Base-by-base conservation (phyloP, 225 moss, liverwort and hornwort genomes). In the Pleurozium schreberi region DNA sequence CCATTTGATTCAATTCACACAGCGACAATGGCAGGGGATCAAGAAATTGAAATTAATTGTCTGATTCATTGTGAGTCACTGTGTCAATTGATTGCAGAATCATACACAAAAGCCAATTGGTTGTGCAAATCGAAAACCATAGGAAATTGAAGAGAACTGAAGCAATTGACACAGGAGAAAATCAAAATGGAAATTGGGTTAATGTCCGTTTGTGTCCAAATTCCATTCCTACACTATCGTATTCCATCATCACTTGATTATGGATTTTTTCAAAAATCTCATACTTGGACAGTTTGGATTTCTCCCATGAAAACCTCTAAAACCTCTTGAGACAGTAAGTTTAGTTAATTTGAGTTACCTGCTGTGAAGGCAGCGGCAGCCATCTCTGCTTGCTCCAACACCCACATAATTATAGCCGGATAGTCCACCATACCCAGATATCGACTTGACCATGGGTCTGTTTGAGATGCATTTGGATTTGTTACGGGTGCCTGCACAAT, bases 391-490 rank as follows among this genome's bases (percentile, higher is more conserved):
- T 98, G 96, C 92, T 98, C 96, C 86, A 98, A 68, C 75, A 98
- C 97, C 98, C 98, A 98, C 81, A 98, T 89, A 69, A 98, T 87
- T 30, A 97, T 92, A 28, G 96, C 95, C 5, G 98, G 95, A 64
- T 96, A 98, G 85, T 98, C 98, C 82, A 98, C 97, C 91, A 97
- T 92, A 25, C 98, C 98, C 57, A 97, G 60, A 71, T 98, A 98
- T 52, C 97, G 92, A 50, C 52, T 87, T 10, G 96, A 93, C 98
- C 98, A 98, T 19, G 95, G 94, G 87, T 95, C 98, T 70, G 87
- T 87, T 83, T 85, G 90, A 22, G 60, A 83, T 58, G 97, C 95
- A 63, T 83, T 85, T 59, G 95, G 90, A 69, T 96, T 95, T 60
- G 91, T 94, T 18, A 98, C 96, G 11, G 98, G 98, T 55, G 97